A percentile compares a stretch with the other conserved stretches of the same genome.
phyloP scores from a whole-genome alignment of 2,329 filamentous ascomycete species.

The Venturia carpophila region DNA sequence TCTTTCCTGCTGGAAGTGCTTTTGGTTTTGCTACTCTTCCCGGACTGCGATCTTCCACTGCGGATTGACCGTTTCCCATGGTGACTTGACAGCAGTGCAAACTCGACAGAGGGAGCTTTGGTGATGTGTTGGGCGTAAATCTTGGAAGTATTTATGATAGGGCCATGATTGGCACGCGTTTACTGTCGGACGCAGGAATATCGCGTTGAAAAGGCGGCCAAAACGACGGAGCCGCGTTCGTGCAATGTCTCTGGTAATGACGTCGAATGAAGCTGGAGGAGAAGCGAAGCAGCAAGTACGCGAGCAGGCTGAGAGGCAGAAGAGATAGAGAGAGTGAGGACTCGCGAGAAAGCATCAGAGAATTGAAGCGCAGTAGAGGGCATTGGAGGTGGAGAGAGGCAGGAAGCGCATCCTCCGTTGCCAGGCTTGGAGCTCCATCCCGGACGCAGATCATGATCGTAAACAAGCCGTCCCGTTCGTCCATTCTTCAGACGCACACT shows the following conservation, averaged over 20 bases:
- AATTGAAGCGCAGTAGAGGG: not conserved
- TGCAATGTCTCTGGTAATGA: not conserved
- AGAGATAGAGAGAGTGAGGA: not conserved
- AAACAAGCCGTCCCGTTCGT: slow-evolving; percentile 5
- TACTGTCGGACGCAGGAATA: not conserved
- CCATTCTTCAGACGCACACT: not conserved
- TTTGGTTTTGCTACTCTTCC: slow-evolving; percentile 1
- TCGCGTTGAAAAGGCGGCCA: not conserved
- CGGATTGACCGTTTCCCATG: slow-evolving; percentile 19
- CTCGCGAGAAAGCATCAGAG: not conserved
- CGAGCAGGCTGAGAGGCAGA: not conserved
- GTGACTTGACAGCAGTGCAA: not conserved
- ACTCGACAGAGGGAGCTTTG: not conserved
- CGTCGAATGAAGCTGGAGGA: not conserved
- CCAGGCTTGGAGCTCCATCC: slow-evolving; percentile 6
- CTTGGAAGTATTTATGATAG: not conserved
- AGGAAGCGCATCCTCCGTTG: not conserved
- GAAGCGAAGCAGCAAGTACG: not conserved
- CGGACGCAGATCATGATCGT: slow-evolving; percentile 5
- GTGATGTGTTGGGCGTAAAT: not conserved
- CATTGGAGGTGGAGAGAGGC: not conserved
- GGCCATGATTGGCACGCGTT: not conserved
- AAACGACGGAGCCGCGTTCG: not conserved
- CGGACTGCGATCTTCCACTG: not conserved
- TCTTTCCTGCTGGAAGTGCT: not conserved